Conservation (phyloP, 2,329 filamentous ascomycete species). For the Hymenoscyphus linearis region DNA sequence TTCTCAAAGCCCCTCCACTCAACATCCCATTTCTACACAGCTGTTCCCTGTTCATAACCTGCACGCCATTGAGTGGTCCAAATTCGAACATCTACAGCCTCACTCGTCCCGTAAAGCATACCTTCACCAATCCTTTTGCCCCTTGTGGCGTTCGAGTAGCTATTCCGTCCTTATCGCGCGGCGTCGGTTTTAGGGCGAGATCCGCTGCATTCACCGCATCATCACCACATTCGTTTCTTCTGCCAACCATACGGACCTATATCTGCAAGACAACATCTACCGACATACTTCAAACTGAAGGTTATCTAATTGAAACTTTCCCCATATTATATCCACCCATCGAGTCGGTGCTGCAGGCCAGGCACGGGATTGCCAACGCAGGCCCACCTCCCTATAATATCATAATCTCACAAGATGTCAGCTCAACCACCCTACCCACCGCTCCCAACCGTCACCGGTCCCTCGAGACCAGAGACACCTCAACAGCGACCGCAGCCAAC, state of each 20-base stretch:
- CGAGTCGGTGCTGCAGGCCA: background rate
- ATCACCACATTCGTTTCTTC: background rate
- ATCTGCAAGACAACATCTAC: background rate
- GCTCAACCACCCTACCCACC: slow-evolving; percentile 4
- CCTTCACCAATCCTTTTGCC: background rate
- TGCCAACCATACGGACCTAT: background rate
- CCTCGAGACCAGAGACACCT: slow-evolving; percentile 13
- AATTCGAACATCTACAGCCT: background rate
- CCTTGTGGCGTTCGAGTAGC: background rate
- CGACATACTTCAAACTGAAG: background rate
- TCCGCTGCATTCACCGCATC: background rate
- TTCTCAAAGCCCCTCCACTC: too few species aligned
- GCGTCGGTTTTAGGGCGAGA: background rate
- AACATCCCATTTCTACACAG: too few species aligned
- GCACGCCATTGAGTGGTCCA: too few species aligned
- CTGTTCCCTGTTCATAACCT: too few species aligned
- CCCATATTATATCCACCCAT: background rate
- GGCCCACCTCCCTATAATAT: background rate
- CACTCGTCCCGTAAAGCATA: background rate
- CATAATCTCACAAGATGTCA: slow-evolving; percentile 4
- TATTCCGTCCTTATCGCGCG: background rate
- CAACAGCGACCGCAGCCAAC: slow-evolving; percentile 24
- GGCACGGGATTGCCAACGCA: background rate
- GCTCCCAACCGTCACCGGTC: slow-evolving; percentile 2
- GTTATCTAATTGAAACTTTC: background rate